Evolutionary conservation across 2,329 filamentous ascomycete genomes (phyloP), one percentile per base, ranked within the genome.

Genomic region (Fusarium mundagurra): DNA sequence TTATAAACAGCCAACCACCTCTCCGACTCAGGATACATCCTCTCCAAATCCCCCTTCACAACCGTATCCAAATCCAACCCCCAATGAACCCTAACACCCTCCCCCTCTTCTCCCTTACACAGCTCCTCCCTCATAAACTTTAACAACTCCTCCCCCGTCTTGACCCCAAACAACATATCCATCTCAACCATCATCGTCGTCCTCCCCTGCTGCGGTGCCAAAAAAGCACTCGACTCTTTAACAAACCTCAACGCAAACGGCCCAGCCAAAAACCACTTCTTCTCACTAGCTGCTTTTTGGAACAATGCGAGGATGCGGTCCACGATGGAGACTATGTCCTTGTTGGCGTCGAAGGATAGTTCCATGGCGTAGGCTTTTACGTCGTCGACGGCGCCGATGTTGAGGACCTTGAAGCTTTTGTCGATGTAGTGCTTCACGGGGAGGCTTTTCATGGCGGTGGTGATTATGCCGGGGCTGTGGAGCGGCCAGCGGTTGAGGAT

Each of bases 121-220:
- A 61, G 1, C 1, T 53, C 45, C 16, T 5, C 1, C 1, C 57
- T 51, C 57, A 60, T 60, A 20, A 39, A 60, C 16, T 60, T 60
- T 12, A 63, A 14, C 29, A 61, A 3, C 8, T 55, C 38, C 8
- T 61, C 47, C 29, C 47, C 59, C 0, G 60, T 57, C 31, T 31
- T 62, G 4, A 57, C 22, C 10, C 60, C 60, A 27, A 62, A 55
- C 13, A 61, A 31, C 59, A 61, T 61, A 41, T 61, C 59, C 59
- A 61, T 61, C 38, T 61, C 59, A 1, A 61, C 59, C 59, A 61
- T 61, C 59, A 61, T 61, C 12, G 59, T 60, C 33, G 57, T 60
- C 44, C 47, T 53, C 12, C 59, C 59, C 48, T 61, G 59, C 48
- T 61, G 59, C 4, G 59, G 29, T 1, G 59, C 59, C 39, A 61